These are phyloP conservation scores for Smallanthus sonchifolius DNA, from an alignment of 129 eudicot genomes.

Conservation along the genomic window DNA sequence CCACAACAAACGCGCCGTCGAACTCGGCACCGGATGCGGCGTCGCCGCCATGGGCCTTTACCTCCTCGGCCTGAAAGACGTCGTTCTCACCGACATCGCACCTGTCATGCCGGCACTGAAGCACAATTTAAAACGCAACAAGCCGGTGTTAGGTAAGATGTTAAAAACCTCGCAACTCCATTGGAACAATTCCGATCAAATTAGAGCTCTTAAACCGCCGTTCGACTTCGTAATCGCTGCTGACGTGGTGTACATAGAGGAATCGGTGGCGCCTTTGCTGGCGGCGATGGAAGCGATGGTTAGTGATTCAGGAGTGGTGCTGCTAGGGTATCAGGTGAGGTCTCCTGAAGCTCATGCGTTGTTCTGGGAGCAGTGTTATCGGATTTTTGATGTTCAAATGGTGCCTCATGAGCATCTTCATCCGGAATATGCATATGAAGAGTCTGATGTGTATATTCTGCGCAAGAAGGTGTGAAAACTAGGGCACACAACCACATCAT, in stretches of 20 bases:
- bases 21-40: conserved; percentile 90
- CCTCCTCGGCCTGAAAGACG: conserved; percentile 64
- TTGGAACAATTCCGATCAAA: conserved; percentile 68
- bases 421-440: conserved; percentile 76
- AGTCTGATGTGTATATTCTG: conserved; percentile 66
- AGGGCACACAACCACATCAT: not conserved
- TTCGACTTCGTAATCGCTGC: conserved; percentile 75
- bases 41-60: conserved; percentile 81
- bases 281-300: conserved; percentile 63
- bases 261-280: conserved; percentile 60
- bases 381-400: conserved; percentile 54
- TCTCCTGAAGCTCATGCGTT: conserved; percentile 73
- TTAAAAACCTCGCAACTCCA: conserved; percentile 55
- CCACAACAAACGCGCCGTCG: conserved; percentile 66
- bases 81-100: conserved; percentile 76
- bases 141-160: conserved; percentile 52
- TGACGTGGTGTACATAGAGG: conserved; percentile 95
- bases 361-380: conserved; percentile 77
- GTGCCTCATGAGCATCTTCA: conserved; percentile 82
- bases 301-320: conserved; percentile 58
- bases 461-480: conserved; percentile 50
- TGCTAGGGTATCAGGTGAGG: conserved; percentile 83
- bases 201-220: conserved; percentile 46
- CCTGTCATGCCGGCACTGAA: conserved; percentile 92
- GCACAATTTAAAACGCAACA: conserved; percentile 75